Evolutionary conservation across 2,329 filamentous ascomycete genomes (phyloP).

Genomic region (Decorospora gaudefroyi): DNA sequence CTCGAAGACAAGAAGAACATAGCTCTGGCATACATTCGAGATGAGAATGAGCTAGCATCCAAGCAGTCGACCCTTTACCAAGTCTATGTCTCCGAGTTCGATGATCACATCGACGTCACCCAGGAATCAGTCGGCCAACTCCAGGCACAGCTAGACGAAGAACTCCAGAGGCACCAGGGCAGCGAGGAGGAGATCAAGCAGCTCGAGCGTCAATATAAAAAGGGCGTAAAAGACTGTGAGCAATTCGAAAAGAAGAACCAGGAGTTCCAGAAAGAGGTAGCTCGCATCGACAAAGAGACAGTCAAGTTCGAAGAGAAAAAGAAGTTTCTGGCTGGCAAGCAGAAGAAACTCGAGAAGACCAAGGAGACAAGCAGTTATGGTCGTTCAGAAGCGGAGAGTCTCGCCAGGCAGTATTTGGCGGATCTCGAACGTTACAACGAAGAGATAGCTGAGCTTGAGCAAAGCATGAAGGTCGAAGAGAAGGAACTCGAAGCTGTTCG

Average conservation of each 20-base stretch:
- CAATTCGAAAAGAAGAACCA: conserved; percentile 81
- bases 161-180: conserved; percentile 89
- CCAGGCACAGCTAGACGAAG: conserved; percentile 81
- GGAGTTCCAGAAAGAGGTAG: conserved; percentile 78
- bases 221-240: conserved; percentile 81
- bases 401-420: conserved; percentile 74
- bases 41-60: conserved; percentile 88
- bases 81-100: conserved; percentile 84
- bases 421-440: conserved; percentile 76
- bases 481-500: conserved; percentile 80
- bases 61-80: conserved; percentile 95
- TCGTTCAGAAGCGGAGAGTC: conserved; percentile 72
- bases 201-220: conserved; percentile 81
- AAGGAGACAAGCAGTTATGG: conserved; percentile 77
- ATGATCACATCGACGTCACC: conserved; percentile 85
- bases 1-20: conserved; percentile 97
- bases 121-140: conserved; percentile 90
- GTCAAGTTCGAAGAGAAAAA: conserved; percentile 98
- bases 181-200: conserved; percentile 88
- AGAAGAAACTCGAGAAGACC: conserved; percentile 91
- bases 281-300: conserved; percentile 91
- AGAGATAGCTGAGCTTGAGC: conserved; percentile 78
- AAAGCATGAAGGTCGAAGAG: conserved; percentile 77
- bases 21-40: conserved; percentile 82
- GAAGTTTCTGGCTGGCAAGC: conserved; percentile 88